A percentile compares a stretch with the other conserved stretches of the same genome.
Evolutionary conservation across 768 basidiomycete species (phyloP).

Genomic region (Tricholoma hemisulphureum): DNA sequence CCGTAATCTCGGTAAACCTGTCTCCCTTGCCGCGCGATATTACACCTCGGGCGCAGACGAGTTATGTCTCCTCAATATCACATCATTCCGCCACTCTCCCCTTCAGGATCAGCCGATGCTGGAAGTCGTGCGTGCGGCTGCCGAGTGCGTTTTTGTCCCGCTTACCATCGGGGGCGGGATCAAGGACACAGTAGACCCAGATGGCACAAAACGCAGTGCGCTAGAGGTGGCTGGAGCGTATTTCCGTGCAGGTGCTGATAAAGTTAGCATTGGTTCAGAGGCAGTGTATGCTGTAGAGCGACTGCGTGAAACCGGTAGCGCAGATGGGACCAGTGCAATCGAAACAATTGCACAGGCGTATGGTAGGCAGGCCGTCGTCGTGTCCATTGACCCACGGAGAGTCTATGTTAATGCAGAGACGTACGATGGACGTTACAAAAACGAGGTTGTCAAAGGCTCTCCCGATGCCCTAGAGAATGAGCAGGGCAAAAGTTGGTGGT

Average conservation of each 20-base stretch:
- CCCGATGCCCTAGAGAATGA: slow-evolving; percentile 51
- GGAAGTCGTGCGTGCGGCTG: slow-evolving; percentile 86
- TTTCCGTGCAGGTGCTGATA: slow-evolving; percentile 97
- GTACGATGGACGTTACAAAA: slow-evolving; percentile 68
- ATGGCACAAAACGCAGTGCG: slow-evolving; percentile 82
- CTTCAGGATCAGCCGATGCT: slow-evolving; percentile 98
- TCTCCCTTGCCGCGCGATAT: slow-evolving; percentile 85
- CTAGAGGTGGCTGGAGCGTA: slow-evolving; percentile 95
- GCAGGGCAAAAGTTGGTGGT: slow-evolving; percentile 90
- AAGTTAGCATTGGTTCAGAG: slow-evolving; percentile 96
- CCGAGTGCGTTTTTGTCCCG: slow-evolving; percentile 92
- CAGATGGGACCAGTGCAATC: slow-evolving; percentile 80
- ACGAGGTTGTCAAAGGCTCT: slow-evolving; percentile 56
- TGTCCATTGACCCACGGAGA: slow-evolving; percentile 91
- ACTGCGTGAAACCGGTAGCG: slow-evolving; percentile 51
- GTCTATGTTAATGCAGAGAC: slow-evolving; percentile 68
- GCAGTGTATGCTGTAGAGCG: slow-evolving; percentile 93
- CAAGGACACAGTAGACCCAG: slow-evolving; percentile 93
- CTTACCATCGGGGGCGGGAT: slow-evolving; percentile 98
- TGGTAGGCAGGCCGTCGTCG: slow-evolving; percentile 96
- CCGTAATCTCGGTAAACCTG: slow-evolving; percentile 96
- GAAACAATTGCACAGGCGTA: slow-evolving; percentile 89
- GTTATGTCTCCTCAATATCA: slow-evolving; percentile 97
- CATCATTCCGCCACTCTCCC: slow-evolving; percentile 96
- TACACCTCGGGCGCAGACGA: slow-evolving; percentile 91